These are phyloP conservation scores for Rhizopus arrhizus DNA, from an alignment of 371 early-diverging fungal species.

Conservation along the genomic window DNA sequence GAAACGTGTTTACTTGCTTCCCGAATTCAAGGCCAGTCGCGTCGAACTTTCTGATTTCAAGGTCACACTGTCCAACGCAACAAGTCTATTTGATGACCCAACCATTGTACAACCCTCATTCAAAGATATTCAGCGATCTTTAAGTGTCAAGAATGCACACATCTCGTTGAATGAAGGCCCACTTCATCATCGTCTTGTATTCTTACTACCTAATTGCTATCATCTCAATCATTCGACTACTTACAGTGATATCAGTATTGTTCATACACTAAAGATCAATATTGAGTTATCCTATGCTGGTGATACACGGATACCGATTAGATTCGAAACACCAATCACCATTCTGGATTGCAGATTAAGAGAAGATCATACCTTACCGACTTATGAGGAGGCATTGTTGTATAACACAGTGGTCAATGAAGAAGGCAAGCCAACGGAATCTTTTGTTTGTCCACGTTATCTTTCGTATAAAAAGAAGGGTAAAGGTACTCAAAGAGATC, in stretches of 20 bases:
- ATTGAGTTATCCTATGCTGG: slow-evolving; percentile 17
- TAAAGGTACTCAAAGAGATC: too few relatives aligned
- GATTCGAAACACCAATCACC: slow-evolving; percentile 36
- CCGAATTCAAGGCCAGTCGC: slow-evolving; percentile 31
- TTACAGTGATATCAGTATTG: slow-evolving; percentile 30
- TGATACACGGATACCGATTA: slow-evolving; percentile 9
- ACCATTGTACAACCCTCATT: slow-evolving; percentile 5
- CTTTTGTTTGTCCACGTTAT: slow-evolving; percentile 32
- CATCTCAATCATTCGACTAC: slow-evolving; percentile 35
- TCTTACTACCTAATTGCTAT: slow-evolving; percentile 33
- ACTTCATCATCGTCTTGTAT: slow-evolving; percentile 31
- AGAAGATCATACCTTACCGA: slow-evolving; percentile 37
- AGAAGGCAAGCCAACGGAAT: slow-evolving; percentile 9
- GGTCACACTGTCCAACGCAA: slow-evolving; percentile 14
- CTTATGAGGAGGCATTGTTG: slow-evolving; percentile 32
- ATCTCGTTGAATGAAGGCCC: slow-evolving; percentile 24
- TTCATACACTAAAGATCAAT: slow-evolving; percentile 28
- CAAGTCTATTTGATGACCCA: slow-evolving; percentile 20
- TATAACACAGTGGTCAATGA: slow-evolving; percentile 12
- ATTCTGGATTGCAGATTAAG: slow-evolving; percentile 38
- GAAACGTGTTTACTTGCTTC: slow-evolving; percentile 29
- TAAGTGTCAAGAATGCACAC: slow-evolving; percentile 33
- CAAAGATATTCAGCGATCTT: slow-evolving; percentile 24
- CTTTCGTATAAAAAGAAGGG: slow-evolving; percentile 29
- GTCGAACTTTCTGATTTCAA: slow-evolving; percentile 30